Conservation (phyloP, 768 basidiomycete species). For the Naematelia aurantialba region DNA sequence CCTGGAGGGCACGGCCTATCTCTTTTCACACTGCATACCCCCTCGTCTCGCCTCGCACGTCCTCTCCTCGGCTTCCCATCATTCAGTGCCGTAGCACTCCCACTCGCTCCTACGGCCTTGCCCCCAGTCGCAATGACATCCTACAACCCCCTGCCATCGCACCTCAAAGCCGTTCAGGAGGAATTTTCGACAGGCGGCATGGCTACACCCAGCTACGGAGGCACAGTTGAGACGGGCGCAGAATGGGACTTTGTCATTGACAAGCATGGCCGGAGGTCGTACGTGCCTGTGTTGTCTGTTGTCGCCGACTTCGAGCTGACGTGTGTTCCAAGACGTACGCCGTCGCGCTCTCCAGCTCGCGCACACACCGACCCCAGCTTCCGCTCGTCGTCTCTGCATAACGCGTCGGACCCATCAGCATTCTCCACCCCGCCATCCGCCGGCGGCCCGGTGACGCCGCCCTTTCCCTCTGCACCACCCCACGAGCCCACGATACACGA, state of each 20-base stretch:
- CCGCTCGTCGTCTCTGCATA: constrained; percentile 14
- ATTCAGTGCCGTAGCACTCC: not conserved
- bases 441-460: constrained; percentile 4
- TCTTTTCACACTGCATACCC: not conserved
- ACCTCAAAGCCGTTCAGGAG: constrained; percentile 37
- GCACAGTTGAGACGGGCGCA: constrained; percentile 44
- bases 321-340: constrained; percentile 33
- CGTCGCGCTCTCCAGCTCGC: constrained; percentile 32
- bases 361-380: constrained; percentile 19
- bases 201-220: constrained; percentile 41
- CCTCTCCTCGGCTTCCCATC: not conserved
- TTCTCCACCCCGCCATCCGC: not conserved
- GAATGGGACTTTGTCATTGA: constrained; percentile 47
- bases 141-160: constrained; percentile 40
- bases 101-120: not conserved
- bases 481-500: constrained; percentile 38
- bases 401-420: not conserved
- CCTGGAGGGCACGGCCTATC: not conserved
- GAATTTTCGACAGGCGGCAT: constrained; percentile 20
- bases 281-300: not conserved
- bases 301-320: not conserved
- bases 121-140: constrained; percentile 23
- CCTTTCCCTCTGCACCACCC: constrained; percentile 17
- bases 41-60: not conserved
- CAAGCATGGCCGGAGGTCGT: constrained; percentile 38